Evolutionary conservation across 129 eudicot genomes (phyloP).

Genomic region (Pseudognaphalium luteoalbum): DNA sequence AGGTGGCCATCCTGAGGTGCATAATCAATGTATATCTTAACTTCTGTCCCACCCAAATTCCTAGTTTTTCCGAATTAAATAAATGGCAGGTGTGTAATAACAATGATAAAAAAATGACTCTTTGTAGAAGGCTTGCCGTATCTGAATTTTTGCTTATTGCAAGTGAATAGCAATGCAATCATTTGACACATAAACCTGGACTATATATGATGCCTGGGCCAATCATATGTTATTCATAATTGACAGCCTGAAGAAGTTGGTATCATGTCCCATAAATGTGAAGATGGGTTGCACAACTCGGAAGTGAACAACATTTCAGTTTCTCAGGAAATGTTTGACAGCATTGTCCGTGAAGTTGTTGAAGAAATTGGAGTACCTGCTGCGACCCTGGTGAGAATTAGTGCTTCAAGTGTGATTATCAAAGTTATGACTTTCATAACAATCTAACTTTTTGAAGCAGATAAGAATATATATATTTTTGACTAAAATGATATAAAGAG

Average conservation of each 20-base stretch:
- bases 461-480: neutral
- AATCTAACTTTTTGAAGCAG: neutral
- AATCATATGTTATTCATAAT: constrained; percentile 16
- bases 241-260: constrained; percentile 90
- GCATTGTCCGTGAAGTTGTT: constrained; percentile 88
- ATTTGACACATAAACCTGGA: constrained; percentile 8
- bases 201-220: neutral
- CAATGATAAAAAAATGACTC: neutral
- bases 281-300: constrained; percentile 27
- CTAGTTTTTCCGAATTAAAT: too few species aligned
- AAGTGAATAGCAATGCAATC: neutral
- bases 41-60: neutral
- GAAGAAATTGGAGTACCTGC: constrained; percentile 96
- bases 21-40: neutral
- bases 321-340: constrained; percentile 90
- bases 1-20: constrained; percentile 99
- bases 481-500: neutral
- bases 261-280: constrained; percentile 44
- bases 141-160: neutral
- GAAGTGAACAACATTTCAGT: constrained; percentile 43
- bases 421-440: neutral
- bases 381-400: constrained; percentile 54
- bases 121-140: neutral
- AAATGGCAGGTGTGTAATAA: neutral
- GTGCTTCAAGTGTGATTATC: neutral